Conservation (phyloP, 129 eudicot species). For the Glebionis coronaria region DNA sequence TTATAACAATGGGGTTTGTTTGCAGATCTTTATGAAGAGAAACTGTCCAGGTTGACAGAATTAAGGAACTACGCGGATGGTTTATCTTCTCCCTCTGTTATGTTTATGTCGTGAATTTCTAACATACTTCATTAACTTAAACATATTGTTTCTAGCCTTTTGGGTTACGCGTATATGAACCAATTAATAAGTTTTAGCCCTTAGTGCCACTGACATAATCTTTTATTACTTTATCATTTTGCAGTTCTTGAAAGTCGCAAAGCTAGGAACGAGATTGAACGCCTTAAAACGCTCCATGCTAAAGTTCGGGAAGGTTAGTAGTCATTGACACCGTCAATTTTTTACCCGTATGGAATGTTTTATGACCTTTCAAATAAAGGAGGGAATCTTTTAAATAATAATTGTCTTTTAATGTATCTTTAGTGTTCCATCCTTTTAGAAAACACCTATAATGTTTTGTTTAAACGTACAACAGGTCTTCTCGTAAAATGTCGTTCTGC, state of each 20-base stretch:
- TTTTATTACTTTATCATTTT: too few relatives aligned
- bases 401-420: not conserved
- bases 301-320: too few relatives aligned
- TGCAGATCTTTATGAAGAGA: too few relatives aligned
- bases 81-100: not conserved
- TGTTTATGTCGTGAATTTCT: not conserved
- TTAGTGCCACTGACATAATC: not conserved
- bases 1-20: too few relatives aligned
- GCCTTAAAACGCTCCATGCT: too few relatives aligned
- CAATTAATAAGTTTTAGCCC: not conserved
- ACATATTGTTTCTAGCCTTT: too few relatives aligned
- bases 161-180: not conserved
- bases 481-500: not conserved
- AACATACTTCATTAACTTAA: too few relatives aligned
- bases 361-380: not conserved
- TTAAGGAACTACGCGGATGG: not conserved
- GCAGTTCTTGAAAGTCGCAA: too few relatives aligned
- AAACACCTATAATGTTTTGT: not conserved
- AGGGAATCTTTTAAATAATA: not conserved
- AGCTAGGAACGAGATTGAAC: too few relatives aligned
- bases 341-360: not conserved
- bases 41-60: too few relatives aligned
- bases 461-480: not conserved
- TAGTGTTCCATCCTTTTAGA: too few relatives aligned
- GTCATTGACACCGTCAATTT: too few relatives aligned